phyloP scores from a whole-genome alignment of 331 rosid species.

The Malus hybrid region DNA sequence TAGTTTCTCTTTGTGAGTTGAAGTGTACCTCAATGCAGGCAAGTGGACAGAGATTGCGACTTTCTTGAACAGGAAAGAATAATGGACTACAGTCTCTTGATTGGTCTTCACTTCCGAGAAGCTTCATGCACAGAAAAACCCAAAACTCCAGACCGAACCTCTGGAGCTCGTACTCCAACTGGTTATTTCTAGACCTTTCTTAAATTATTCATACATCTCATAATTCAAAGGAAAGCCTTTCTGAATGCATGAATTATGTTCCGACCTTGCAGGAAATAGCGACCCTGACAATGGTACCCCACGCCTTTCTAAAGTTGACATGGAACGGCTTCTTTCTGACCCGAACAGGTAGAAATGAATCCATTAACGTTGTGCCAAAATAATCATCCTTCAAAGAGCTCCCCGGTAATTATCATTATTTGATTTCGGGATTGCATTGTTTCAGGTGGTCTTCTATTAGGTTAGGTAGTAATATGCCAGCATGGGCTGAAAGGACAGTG shows the following conservation, averaged over 20 bases:
- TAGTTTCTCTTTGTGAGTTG: conserved; percentile 1
- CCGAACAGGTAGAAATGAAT: conserved; percentile 45
- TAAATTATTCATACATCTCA: background rate
- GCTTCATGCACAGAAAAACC: conserved; percentile 23
- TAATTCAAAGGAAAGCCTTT: background rate
- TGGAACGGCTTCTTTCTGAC: conserved; percentile 34
- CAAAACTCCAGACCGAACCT: conserved; percentile 21
- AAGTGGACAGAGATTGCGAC: conserved; percentile 89
- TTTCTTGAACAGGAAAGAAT: conserved; percentile 91
- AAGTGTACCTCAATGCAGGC: conserved; percentile 47
- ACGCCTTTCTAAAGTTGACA: conserved; percentile 39
- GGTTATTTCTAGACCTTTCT: conserved; percentile 22
- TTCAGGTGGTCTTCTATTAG: conserved; percentile 53
- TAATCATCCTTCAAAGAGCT: background rate
- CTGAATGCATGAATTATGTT: conserved; percentile 17
- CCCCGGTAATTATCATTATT: background rate
- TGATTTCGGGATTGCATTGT: background rate
- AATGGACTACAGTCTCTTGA: conserved; percentile 93
- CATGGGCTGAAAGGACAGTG: conserved; percentile 55
- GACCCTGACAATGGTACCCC: conserved; percentile 22
- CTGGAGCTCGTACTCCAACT: conserved; percentile 31
- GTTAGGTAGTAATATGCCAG: conserved; percentile 76
- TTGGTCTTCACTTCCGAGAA: conserved; percentile 86
- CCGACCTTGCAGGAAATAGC: conserved; percentile 26
- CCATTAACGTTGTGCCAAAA: conserved; percentile 1